Evolutionary conservation across 192 early-diverging fungal genomes (phyloP).

Genomic region (Coemansia sp.): DNA sequence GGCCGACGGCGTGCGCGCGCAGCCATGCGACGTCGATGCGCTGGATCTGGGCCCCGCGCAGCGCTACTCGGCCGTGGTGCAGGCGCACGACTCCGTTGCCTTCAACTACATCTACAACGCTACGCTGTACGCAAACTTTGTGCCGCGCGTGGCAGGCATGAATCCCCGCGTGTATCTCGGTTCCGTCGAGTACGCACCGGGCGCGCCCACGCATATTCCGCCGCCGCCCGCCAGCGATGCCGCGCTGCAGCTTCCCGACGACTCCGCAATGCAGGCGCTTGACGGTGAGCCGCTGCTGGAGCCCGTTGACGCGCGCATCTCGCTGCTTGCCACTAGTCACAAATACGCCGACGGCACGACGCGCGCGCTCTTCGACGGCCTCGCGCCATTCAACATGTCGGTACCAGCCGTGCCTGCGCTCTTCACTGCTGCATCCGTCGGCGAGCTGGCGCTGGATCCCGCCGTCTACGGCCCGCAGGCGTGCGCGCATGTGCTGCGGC

Average conservation of each 20-base stretch:
- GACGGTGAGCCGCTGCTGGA: conserved; percentile 11
- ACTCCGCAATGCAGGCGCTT: conserved; percentile 14
- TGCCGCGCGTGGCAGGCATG: conserved; percentile 54
- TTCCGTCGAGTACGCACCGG: conserved; percentile 15
- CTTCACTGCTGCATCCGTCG: conserved; percentile 61
- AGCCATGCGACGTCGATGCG: conserved; percentile 57
- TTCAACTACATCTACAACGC: conserved; percentile 69
- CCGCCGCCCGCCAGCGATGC: neutral
- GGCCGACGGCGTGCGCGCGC: conserved; percentile 67
- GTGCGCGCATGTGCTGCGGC: conserved; percentile 60
- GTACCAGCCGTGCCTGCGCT: conserved; percentile 57
- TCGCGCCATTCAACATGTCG: conserved; percentile 56
- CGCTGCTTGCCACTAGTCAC: conserved; percentile 4
- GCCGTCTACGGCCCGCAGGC: conserved; percentile 64
- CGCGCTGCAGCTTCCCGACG: conserved; percentile 19
- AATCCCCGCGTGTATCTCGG: conserved; percentile 34
- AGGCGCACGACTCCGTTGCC: conserved; percentile 58
- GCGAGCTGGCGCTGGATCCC: conserved; percentile 47
- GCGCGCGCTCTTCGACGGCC: neutral
- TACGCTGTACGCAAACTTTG: conserved; percentile 68
- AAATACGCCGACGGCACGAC: conserved; percentile 4
- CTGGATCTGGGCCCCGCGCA: conserved; percentile 69
- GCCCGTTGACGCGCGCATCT: conserved; percentile 16
- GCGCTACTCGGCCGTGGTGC: conserved; percentile 77
- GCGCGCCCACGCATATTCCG: neutral